Conservation (phyloP, 257 asterid genomes). For the Nicotiana noctiflora region DNA sequence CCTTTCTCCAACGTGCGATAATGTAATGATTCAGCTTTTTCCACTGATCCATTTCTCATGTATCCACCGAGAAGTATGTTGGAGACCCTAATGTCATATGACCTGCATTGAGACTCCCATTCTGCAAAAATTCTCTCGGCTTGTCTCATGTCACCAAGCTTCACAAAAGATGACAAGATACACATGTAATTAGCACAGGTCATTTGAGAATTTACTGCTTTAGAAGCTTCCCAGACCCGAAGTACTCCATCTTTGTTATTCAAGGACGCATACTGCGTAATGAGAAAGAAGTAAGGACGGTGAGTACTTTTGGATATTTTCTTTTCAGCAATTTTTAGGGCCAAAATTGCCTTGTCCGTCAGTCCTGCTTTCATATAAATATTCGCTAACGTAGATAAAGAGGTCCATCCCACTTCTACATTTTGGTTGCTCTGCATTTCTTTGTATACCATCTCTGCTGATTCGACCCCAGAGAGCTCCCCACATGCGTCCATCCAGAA, state of each 20-base stretch:
- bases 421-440: constrained; percentile 25
- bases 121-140: constrained; percentile 23
- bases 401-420: constrained; percentile 32
- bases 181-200: constrained; percentile 37
- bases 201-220: constrained; percentile 14
- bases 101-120: constrained; percentile 29
- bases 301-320: constrained; percentile 24
- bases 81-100: constrained; percentile 32
- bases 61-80: constrained; percentile 38
- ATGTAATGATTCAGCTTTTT: constrained; percentile 27
- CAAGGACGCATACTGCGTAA: constrained; percentile 28
- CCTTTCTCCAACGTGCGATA: constrained; percentile 22
- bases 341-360: constrained; percentile 20
- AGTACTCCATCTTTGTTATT: constrained; percentile 27
- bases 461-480: constrained; percentile 22
- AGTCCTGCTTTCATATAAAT: constrained; percentile 22
- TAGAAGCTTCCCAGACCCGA: constrained; percentile 29
- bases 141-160: constrained; percentile 24
- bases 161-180: constrained; percentile 31
- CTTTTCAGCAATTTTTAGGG: constrained; percentile 27
- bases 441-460: constrained; percentile 28
- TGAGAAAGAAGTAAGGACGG: constrained; percentile 28
- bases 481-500: constrained; percentile 39
- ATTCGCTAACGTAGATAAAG: constrained; percentile 29
- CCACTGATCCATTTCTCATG: constrained; percentile 22